These are phyloP conservation scores for Pichia sp. DNA, from an alignment of 1,139 yeast species.

Conservation along the genomic window DNA sequence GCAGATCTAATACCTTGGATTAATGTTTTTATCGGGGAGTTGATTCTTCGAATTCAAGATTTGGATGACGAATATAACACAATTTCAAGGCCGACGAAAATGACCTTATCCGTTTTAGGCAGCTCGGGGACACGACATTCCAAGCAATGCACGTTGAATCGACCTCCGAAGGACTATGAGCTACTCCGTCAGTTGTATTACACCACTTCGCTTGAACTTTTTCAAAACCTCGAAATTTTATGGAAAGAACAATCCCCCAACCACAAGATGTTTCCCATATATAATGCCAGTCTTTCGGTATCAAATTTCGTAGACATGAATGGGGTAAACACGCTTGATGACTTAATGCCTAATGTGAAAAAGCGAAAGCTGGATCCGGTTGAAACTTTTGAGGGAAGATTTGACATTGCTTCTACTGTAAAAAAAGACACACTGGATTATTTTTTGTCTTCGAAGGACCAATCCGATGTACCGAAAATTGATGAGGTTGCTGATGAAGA, in stretches of 20 bases:
- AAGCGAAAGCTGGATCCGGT: constrained; percentile 9
- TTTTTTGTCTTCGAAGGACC: neutral
- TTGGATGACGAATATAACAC: constrained; percentile 60
- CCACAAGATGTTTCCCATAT: constrained; percentile 43
- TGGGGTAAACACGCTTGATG: constrained; percentile 44
- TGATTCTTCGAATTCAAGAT: constrained; percentile 66
- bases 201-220: constrained; percentile 37
- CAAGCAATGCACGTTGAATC: constrained; percentile 41
- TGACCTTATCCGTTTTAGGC: constrained; percentile 38
- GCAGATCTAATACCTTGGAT: constrained; percentile 76
- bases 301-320: constrained; percentile 49
- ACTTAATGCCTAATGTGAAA: constrained; percentile 36
- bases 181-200: constrained; percentile 39
- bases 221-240: constrained; percentile 36
- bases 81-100: constrained; percentile 49
- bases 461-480: neutral
- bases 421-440: neutral
- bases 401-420: neutral
- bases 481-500: neutral
- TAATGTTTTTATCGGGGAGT: constrained; percentile 76
- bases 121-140: constrained; percentile 33
- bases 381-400: neutral
- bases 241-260: constrained; percentile 30
- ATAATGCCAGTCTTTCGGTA: constrained; percentile 47
- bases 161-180: constrained; percentile 39